Evolutionary conservation across 2,329 filamentous ascomycete species (phyloP), one percentile per base, ranked within the genome.

Genomic region (Ascochyta rabiei): DNA sequence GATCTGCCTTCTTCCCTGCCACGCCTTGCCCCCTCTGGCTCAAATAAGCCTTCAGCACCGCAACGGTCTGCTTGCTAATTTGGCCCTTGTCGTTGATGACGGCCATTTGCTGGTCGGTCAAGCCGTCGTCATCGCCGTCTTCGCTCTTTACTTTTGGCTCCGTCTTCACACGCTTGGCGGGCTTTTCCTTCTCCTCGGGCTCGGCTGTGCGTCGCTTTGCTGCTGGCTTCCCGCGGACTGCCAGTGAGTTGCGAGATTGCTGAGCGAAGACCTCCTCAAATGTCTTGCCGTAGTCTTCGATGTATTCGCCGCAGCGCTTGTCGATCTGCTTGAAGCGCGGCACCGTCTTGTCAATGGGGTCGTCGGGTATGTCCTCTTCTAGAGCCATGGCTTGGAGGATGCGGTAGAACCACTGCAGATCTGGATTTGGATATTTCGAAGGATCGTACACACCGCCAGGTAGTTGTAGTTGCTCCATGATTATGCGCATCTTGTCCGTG

Each of bases 331-430:
- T 88, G 75, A 88, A 92, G 66, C 89, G 91, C 1, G 95, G 95
- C 13, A 90, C 72, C 0, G 95, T 98, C 61, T 89, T 87, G 70
- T 99, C 95, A 44, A 88, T 84, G 2, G 84, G 80, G 40, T 82
- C 77, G 18, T 89, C 88, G 0, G 93, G 93, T 1, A 96, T 78
- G 62, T 97, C 93, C 71, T 99, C 95, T 31, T 96, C 93, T 0
- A 99, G 81, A 0, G 95, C 95, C 53, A 97, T 82, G 6, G 90
- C 89, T 76, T 99, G 95, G 0, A 99, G 79, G 40, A 99, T 96
- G 58, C 86, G 88, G 80, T 98, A 99, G 77, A 98, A 95, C 93
- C 93, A 99, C 76, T 99, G 95, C 21, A 99, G 81, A 8, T 90
- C 84, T 70, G 93, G 92, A 59, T 99, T 99, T 0, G 95, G 91